These are phyloP conservation scores for Tylopilus felleus DNA, from an alignment of 768 basidiomycete species.

Conservation along the genomic window DNA sequence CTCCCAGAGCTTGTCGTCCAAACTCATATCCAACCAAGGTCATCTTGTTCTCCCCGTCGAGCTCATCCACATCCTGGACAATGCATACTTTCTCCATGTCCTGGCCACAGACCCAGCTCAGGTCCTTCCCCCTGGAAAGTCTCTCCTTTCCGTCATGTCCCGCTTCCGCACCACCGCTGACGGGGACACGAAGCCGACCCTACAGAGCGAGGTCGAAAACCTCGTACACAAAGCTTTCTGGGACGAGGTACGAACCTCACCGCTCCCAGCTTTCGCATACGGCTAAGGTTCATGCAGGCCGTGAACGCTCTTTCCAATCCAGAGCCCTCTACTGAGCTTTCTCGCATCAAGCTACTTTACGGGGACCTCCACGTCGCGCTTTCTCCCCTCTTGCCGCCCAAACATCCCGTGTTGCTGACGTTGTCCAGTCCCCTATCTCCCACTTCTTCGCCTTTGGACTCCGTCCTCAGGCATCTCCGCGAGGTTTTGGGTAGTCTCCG, in stretches of 20 bases:
- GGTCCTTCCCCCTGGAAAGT: constrained; percentile 70
- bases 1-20: constrained; percentile 6
- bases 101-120: constrained; percentile 58
- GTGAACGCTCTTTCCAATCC: constrained; percentile 52
- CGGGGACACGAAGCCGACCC: constrained; percentile 26
- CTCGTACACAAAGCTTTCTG: constrained; percentile 66
- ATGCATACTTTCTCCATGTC: constrained; percentile 64
- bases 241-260: constrained; percentile 54
- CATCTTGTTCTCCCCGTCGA: constrained; percentile 47
- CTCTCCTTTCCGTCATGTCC: constrained; percentile 61
- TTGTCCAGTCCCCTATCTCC: constrained; percentile 62
- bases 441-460: constrained; percentile 63
- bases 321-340: constrained; percentile 55
- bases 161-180: constrained; percentile 16
- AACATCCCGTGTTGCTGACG: constrained; percentile 46
- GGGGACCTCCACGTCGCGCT: constrained; percentile 50
- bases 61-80: constrained; percentile 52
- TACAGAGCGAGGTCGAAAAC: constrained; percentile 47
- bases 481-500: constrained; percentile 52
- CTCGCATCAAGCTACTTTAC: constrained; percentile 56
- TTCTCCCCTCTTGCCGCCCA: constrained; percentile 54
- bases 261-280: constrained; percentile 2
- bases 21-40: constrained; percentile 22
- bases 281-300: constrained; percentile 43
- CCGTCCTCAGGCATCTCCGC: constrained; percentile 50